Evolutionary conservation across 208 protist species (phyloP).

Genomic region (Wallacemonas sp.): DNA sequence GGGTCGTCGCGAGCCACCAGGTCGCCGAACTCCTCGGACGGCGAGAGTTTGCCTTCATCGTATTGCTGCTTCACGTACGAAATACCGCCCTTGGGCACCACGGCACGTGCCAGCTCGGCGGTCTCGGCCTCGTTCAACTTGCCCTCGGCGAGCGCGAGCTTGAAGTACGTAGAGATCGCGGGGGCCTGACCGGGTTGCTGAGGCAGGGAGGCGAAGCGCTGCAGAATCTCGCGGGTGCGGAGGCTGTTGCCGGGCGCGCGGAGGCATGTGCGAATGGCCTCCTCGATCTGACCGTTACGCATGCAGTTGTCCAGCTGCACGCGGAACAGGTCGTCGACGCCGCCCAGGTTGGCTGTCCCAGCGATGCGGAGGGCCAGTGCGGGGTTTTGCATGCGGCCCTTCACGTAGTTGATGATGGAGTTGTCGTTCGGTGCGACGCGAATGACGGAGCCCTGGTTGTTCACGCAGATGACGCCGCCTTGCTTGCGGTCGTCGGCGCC

Average conservation of each 20-base stretch:
- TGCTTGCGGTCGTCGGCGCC: constrained; percentile 87
- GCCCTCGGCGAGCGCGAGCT: constrained; percentile 94
- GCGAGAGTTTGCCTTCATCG: constrained; percentile 98
- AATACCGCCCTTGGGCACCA: constrained; percentile 91
- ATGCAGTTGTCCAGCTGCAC: constrained; percentile 96
- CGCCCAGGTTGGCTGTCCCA: constrained; percentile 94
- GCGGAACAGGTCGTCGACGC: constrained; percentile 97
- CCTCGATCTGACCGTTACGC: constrained; percentile 86
- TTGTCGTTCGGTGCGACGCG: constrained; percentile 95
- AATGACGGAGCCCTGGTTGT: constrained; percentile 94
- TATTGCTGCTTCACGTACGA: constrained; percentile 97
- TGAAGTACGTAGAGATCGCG: constrained; percentile 98
- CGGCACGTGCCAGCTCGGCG: constrained; percentile 96
- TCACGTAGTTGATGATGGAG: constrained; percentile 96
- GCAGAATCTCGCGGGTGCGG: constrained; percentile 96
- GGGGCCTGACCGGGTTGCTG: constrained; percentile 84
- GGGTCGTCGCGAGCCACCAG: constrained; percentile 81
- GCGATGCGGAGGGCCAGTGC: constrained; percentile 96
- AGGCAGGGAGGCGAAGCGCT: constrained; percentile 90
- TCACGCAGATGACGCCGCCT: constrained; percentile 96
- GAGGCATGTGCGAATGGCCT: constrained; percentile 95
- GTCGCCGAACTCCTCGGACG: constrained; percentile 98
- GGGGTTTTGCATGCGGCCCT: constrained; percentile 91
- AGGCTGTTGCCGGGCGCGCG: constrained; percentile 93
- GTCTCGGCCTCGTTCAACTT: constrained; percentile 98